Conservation (phyloP, 768 basidiomycete genomes). For the Imleria badia region DNA sequence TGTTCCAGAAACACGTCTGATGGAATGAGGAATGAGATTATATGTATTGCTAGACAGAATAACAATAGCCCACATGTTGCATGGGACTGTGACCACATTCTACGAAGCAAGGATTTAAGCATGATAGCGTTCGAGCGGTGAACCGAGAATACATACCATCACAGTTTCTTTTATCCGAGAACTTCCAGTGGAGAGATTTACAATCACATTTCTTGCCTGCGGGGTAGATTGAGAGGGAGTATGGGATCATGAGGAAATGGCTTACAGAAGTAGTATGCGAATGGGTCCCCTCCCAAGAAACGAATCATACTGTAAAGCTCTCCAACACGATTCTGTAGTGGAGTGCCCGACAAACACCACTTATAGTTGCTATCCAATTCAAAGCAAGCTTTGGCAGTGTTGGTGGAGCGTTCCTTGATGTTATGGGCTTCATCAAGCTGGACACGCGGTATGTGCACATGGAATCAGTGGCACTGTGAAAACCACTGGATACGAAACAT, state of each 20-base stretch:
- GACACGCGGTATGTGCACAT: background rate
- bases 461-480: background rate
- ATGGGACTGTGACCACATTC: slow-evolving; percentile 85
- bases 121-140: background rate
- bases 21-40: slow-evolving; percentile 4
- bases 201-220: slow-evolving; percentile 88
- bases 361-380: slow-evolving; percentile 75
- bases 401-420: slow-evolving; percentile 93
- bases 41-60: background rate
- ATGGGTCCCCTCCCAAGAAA: slow-evolving; percentile 92
- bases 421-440: slow-evolving; percentile 97
- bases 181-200: slow-evolving; percentile 95
- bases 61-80: slow-evolving; percentile 59
- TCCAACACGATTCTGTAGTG: slow-evolving; percentile 97
- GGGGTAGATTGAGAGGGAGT: background rate
- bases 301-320: slow-evolving; percentile 94
- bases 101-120: slow-evolving; percentile 26
- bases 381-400: slow-evolving; percentile 97
- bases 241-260: background rate
- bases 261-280: slow-evolving; percentile 89
- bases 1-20: slow-evolving; percentile 95
- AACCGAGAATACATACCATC: slow-evolving; percentile 54
- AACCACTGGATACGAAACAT: slow-evolving; percentile 25
- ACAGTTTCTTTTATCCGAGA: slow-evolving; percentile 78
- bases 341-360: slow-evolving; percentile 98